These are phyloP conservation scores for Leccinum pellstonianum DNA, from an alignment of 768 basidiomycete genomes.

Conservation along the genomic window DNA sequence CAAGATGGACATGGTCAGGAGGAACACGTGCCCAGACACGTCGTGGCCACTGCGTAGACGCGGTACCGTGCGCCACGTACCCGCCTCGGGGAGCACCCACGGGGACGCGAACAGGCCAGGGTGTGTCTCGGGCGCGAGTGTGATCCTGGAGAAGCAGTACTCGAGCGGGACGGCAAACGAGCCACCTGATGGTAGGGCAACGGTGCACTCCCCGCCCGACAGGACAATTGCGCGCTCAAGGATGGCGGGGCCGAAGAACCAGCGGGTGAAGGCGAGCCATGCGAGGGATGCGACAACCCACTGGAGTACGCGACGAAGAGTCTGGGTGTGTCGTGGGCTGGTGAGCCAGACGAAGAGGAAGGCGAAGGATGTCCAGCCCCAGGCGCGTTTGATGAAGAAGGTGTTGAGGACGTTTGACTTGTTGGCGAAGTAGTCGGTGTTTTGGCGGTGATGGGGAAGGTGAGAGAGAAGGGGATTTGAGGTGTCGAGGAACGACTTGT, in stretches of 20 bases:
- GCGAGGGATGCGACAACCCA: slow-evolving; percentile 58
- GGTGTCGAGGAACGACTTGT: slow-evolving; percentile 79
- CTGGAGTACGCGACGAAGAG: slow-evolving; percentile 44
- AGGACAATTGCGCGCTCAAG: slow-evolving; percentile 60
- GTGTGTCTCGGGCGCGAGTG: slow-evolving; percentile 59
- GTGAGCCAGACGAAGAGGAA: slow-evolving; percentile 63
- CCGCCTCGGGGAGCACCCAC: slow-evolving; percentile 34
- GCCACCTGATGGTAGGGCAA: slow-evolving; percentile 55
- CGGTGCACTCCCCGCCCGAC: slow-evolving; percentile 78
- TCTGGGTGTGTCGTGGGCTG: slow-evolving; percentile 46
- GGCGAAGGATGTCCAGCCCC: slow-evolving; percentile 83
- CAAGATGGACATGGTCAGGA: slow-evolving; percentile 75
- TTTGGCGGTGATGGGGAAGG: slow-evolving; percentile 65
- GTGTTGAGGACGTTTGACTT: slow-evolving; percentile 83
- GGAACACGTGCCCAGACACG: slow-evolving; percentile 86
- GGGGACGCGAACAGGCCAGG: slow-evolving; percentile 56
- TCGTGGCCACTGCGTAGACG: slow-evolving; percentile 82
- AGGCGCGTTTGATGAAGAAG: slow-evolving; percentile 85
- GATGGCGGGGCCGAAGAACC: slow-evolving; percentile 88
- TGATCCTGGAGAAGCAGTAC: slow-evolving; percentile 51
- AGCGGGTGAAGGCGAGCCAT: slow-evolving; percentile 76
- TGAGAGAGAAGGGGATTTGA: slow-evolving; percentile 71
- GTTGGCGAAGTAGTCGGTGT: slow-evolving; percentile 70
- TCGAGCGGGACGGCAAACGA: slow-evolving; percentile 53
- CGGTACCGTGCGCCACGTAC: slow-evolving; percentile 51